These are phyloP conservation scores for Penicillium coprophilum DNA, from an alignment of 495 filamentous ascomycete species.

Conservation along the genomic window DNA sequence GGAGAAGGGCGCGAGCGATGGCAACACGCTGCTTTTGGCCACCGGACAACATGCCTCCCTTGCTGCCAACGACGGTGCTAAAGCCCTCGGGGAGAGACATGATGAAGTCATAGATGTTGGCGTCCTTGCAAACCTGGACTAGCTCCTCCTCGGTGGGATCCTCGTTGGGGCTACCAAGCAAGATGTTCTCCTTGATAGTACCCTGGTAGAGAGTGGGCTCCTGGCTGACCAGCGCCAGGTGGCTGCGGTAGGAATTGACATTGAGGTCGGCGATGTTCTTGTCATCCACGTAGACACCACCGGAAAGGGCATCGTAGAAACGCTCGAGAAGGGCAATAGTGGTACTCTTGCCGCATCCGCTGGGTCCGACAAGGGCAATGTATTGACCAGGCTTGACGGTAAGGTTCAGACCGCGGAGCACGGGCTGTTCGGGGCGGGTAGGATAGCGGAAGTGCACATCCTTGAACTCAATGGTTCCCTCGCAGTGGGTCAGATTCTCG, in stretches of 20 bases:
- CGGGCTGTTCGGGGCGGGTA: conserved; percentile 74
- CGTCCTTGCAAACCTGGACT: conserved; percentile 75
- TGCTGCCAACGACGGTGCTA: conserved; percentile 71
- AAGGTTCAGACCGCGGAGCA: conserved; percentile 71
- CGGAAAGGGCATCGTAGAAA: conserved; percentile 80
- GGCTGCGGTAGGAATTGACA: conserved; percentile 72
- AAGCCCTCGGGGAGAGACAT: conserved; percentile 73
- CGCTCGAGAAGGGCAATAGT: conserved; percentile 78
- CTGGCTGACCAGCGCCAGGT: conserved; percentile 79
- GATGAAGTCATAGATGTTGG: conserved; percentile 93
- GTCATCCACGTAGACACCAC: conserved; percentile 70
- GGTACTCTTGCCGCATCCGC: conserved; percentile 82
- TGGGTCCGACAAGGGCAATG: conserved; percentile 77
- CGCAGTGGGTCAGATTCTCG: conserved; percentile 53
- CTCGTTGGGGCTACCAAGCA: conserved; percentile 64
- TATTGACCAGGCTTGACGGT: conserved; percentile 74
- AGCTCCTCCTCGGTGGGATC: conserved; percentile 68
- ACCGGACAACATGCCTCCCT: conserved; percentile 75
- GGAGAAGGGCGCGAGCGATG: conserved; percentile 69
- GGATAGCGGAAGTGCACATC: conserved; percentile 83
- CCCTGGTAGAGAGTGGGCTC: conserved; percentile 88
- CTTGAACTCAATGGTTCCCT: conserved; percentile 73
- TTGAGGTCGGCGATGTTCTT: conserved; percentile 72
- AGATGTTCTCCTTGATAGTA: conserved; percentile 77
- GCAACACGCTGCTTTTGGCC: conserved; percentile 85